Percentiles rank a stretch among this genome's conserved stretches.
Conservation (phyloP, 768 basidiomycete genomes). For the Pleurotus salmoneostramineus region DNA sequence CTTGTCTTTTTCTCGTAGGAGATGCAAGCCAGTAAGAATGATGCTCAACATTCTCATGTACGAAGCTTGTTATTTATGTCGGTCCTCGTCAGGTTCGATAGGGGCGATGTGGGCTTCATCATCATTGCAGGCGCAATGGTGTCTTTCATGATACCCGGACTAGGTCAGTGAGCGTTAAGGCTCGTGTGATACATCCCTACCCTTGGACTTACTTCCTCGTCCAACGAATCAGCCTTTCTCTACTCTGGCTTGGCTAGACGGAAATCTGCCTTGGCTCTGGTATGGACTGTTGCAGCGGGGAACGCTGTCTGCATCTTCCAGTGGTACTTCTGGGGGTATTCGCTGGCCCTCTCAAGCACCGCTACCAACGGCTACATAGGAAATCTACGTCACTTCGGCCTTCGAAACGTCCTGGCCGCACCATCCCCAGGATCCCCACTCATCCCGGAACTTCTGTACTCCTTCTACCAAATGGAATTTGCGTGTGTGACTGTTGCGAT, state of each 20-base stretch:
- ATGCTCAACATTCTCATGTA: not conserved
- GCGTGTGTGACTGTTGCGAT: constrained; percentile 79
- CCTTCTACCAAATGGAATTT: constrained; percentile 87
- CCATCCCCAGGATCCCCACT: constrained; percentile 79
- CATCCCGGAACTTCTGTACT: constrained; percentile 80
- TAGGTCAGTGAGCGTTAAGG: constrained; percentile 35
- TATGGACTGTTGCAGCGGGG: constrained; percentile 70
- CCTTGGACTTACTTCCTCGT: constrained; percentile 4
- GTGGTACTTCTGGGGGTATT: constrained; percentile 75
- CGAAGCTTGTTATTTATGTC: not conserved
- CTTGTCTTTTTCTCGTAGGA: constrained; percentile 1
- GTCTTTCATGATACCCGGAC: constrained; percentile 73
- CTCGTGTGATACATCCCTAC: not conserved
- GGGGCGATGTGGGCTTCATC: constrained; percentile 71
- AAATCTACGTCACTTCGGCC: constrained; percentile 75
- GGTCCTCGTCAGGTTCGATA: constrained; percentile 50
- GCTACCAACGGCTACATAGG: constrained; percentile 77
- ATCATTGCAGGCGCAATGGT: constrained; percentile 68
- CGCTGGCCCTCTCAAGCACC: constrained; percentile 75
- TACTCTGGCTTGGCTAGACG: constrained; percentile 71
- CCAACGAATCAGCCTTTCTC: constrained; percentile 51
- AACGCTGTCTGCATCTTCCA: constrained; percentile 77
- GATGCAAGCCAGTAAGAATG: constrained; percentile 4
- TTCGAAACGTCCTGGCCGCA: constrained; percentile 64
- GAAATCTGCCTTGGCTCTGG: constrained; percentile 66